Evolutionary conservation across 2,329 filamentous ascomycete genomes (phyloP), one percentile per base, ranked within the genome.

Genomic region (Clarireedia monteithiana): DNA sequence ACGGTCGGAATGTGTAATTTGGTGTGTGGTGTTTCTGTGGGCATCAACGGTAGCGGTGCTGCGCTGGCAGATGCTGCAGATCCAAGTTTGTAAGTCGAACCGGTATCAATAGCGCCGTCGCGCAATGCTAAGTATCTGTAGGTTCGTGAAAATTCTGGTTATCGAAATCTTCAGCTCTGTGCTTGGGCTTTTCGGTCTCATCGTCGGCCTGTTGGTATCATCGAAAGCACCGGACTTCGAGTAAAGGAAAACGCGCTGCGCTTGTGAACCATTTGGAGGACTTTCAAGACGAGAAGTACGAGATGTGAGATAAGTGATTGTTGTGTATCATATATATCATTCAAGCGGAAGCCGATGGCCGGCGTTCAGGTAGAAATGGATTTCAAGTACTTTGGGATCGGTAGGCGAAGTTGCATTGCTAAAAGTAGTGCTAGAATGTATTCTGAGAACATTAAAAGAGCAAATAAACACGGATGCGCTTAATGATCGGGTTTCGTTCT

Each of bases 141-240:
- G 91, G 54, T 99, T 99, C 74, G 92, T 99, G 74, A 96, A 96
- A 77, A 96, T 99, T 64, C 84, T 99, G 52, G 92, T 99, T 64
- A 95, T 99, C 68, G 95, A 99, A 74, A 99, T 99, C 71, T 99
- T 99, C 79, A 96, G 91, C 71, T 97, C 92, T 42, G 92, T 99
- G 49, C 80, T 99, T 10, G 94, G 95, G 61, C 83, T 99, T 3
- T 99, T 99, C 68, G 95, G 94, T 58, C 80, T 99, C 61, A 99
- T 99, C 68, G 85, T 99, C 64, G 94, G 95, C 47, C 81, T 99
- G 55, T 79, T 99, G 63, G 81, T 97, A 52, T 89, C 89, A 58
- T 81, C 86, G 70, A 95, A 94, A 74, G 91, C 94, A 26, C 70
- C 76, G 24, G 88, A 91, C 61, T 95, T 96, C 60, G 56, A 60